Percentiles rank a stretch among this genome's conserved stretches.
These are phyloP conservation scores for Trichomonas tenax DNA, from an alignment of 208 protist genomes.

Conservation along the genomic window DNA sequence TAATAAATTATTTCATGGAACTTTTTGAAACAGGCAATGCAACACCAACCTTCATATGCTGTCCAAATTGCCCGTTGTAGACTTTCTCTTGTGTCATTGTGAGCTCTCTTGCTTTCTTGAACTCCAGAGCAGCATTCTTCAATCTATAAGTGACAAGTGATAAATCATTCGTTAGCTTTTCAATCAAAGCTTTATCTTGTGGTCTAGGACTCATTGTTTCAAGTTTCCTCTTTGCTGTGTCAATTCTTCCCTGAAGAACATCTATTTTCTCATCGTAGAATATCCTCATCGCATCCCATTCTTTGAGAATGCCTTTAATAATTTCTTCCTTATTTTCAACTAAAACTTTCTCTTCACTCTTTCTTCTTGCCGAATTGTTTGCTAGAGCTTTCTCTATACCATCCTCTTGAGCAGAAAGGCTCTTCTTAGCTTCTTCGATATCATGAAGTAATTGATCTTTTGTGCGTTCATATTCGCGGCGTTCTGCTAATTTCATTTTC, in stretches of 20 bases:
- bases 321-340: neutral
- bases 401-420: neutral
- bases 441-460: neutral
- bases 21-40: neutral
- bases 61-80: neutral
- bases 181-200: neutral
- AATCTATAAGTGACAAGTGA: neutral
- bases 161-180: neutral
- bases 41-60: neutral
- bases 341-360: neutral
- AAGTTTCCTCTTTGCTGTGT: neutral
- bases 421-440: neutral
- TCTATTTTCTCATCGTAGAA: conserved; percentile 12
- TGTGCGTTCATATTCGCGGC: neutral
- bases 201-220: neutral
- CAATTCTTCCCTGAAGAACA: neutral
- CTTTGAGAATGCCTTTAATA: neutral
- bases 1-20: neutral
- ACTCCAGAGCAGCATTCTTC: neutral
- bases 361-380: neutral
- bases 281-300: neutral
- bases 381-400: neutral
- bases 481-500: neutral
- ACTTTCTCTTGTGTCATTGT: conserved; percentile 2
- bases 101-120: neutral